Evolutionary conservation across 2,329 filamentous ascomycete species (phyloP).

Genomic region (Xylaria sp.): DNA sequence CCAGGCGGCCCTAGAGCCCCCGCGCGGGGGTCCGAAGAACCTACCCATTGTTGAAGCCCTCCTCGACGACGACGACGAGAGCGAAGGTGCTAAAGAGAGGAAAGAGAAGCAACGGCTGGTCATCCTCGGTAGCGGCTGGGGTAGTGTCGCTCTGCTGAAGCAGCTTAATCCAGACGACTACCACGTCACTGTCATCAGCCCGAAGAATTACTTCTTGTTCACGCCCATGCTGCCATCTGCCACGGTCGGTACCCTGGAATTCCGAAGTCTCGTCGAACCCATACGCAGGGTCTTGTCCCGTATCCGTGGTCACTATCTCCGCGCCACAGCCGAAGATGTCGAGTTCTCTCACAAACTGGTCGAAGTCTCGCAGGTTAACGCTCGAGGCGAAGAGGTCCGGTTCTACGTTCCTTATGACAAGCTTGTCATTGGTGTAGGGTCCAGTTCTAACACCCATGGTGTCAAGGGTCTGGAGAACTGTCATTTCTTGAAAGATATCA

Average conservation of each 20-base stretch:
- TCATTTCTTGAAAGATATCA: constrained; percentile 94
- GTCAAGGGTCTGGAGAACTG: constrained; percentile 95
- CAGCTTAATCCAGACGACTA: constrained; percentile 90
- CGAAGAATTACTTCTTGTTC: constrained; percentile 96
- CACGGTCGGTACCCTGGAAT: constrained; percentile 92
- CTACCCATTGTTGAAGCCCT: constrained; percentile 88
- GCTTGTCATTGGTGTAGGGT: constrained; percentile 90
- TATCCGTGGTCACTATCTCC: constrained; percentile 88
- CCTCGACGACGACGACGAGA: constrained; percentile 89
- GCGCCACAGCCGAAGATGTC: constrained; percentile 86
- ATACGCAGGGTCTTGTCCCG: constrained; percentile 84
- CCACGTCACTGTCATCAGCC: constrained; percentile 93
- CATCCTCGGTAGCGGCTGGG: constrained; percentile 94
- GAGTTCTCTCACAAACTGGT: constrained; percentile 93
- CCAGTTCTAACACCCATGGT: constrained; percentile 92
- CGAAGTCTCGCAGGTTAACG: constrained; percentile 80
- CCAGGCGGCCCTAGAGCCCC: constrained; percentile 81
- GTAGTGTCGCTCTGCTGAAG: constrained; percentile 90
- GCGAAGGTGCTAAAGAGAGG: constrained; percentile 72
- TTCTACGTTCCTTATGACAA: constrained; percentile 99
- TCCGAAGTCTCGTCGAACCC: constrained; percentile 91
- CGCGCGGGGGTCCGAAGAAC: constrained; percentile 91
- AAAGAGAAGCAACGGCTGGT: constrained; percentile 94
- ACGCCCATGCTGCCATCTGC: constrained; percentile 98
- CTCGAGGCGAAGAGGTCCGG: constrained; percentile 75